Conservation (phyloP, 2,329 filamentous ascomycete genomes). For the Fusarium vanettenii region DNA sequence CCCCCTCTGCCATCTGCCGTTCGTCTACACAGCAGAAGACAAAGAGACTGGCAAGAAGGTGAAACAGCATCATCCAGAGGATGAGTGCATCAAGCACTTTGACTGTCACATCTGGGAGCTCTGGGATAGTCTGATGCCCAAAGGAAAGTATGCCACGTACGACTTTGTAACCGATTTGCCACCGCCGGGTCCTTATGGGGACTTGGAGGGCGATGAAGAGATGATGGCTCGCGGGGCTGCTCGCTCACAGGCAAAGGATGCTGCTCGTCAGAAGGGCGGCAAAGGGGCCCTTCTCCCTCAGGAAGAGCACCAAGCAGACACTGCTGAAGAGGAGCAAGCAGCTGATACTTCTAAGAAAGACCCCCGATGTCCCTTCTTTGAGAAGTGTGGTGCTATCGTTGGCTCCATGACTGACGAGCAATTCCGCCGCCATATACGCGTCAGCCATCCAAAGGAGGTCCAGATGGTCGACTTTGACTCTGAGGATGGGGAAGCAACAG, state of each 20-base stretch:
- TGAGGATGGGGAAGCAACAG: neutral
- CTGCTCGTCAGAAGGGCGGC: neutral
- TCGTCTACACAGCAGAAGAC: neutral
- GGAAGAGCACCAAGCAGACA: neutral
- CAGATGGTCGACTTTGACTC: neutral
- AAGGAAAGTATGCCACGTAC: neutral
- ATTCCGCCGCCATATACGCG: constrained; percentile 7
- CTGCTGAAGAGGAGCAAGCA: neutral
- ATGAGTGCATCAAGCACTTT: constrained; percentile 31
- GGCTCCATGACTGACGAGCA: constrained; percentile 18
- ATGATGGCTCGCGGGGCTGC: neutral
- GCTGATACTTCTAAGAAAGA: neutral
- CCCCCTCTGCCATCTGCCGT: constrained; percentile 31
- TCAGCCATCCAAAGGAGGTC: constrained; percentile 10
- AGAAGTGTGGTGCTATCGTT: constrained; percentile 17
- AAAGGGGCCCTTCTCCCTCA: neutral
- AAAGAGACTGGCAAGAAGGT: neutral
- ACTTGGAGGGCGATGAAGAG: neutral
- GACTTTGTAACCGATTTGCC: neutral
- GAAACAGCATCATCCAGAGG: neutral
- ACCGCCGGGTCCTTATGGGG: neutral
- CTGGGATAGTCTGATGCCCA: constrained; percentile 23
- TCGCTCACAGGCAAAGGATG: neutral
- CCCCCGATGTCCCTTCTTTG: constrained; percentile 22
- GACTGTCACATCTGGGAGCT: constrained; percentile 38